Percentiles rank a stretch among this genome's conserved stretches.
Evolutionary conservation across 768 basidiomycete species (phyloP).

Genomic region (Suillus clintonianus): DNA sequence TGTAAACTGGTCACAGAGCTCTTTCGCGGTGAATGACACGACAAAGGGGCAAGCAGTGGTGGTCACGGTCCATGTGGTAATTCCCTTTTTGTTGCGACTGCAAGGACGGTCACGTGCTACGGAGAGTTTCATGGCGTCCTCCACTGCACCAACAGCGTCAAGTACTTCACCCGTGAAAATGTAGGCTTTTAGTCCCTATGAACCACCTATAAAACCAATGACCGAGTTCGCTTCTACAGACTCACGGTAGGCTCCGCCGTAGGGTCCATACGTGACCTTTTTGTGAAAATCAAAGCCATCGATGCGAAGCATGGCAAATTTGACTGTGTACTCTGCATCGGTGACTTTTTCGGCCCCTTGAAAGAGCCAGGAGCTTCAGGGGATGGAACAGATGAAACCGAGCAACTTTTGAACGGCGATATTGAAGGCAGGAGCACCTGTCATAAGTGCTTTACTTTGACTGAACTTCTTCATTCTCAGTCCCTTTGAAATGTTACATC

Average conservation of each 20-base stretch:
- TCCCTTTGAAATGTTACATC: conserved; percentile 88
- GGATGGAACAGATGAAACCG: conserved; percentile 50
- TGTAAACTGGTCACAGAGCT: neutral
- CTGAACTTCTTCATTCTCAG: conserved; percentile 42
- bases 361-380: conserved; percentile 32
- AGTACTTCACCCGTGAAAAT: conserved; percentile 28
- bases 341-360: conserved; percentile 83
- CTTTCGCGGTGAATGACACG: neutral
- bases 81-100: neutral
- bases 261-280: conserved; percentile 74
- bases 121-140: conserved; percentile 24
- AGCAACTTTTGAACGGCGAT: conserved; percentile 63
- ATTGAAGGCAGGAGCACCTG: conserved; percentile 55
- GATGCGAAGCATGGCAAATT: conserved; percentile 94
- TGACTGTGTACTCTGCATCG: conserved; percentile 75
- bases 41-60: neutral
- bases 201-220: conserved; percentile 7
- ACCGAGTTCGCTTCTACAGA: conserved; percentile 28
- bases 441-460: neutral
- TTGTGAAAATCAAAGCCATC: conserved; percentile 79
- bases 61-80: neutral
- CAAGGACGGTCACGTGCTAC: conserved; percentile 8
- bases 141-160: conserved; percentile 10
- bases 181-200: conserved; percentile 18
- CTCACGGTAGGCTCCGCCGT: conserved; percentile 80